Evolutionary conservation across 2,329 filamentous ascomycete species (phyloP), one percentile per base, ranked within the genome.

Genomic region (Aureobasidium sp.): DNA sequence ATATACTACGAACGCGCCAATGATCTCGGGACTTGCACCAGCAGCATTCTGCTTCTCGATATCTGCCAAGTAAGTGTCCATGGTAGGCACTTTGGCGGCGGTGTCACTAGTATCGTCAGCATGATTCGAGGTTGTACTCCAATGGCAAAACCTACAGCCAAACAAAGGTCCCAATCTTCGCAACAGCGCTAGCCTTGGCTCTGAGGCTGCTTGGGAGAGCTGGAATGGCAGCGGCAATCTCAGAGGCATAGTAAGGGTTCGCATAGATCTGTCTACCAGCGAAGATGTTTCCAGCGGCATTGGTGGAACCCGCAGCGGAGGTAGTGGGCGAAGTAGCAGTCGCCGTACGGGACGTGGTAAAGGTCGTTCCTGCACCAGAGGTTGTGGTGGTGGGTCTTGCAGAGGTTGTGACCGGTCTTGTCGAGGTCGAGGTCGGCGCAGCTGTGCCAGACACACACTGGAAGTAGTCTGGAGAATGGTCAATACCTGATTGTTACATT

Each of bases 1-100:
- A 70, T 86, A 86, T 58, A 86, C 80, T 59, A 86, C 83, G 57
- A 85, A 80, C 1, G 75, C 76, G 19, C 76, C 78, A 19, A 78
- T 75, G 60, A 78, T 67, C 3, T 75, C 74, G 35, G 76, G 74
- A 8, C 77, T 77, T n/a, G 79, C 78, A 29, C 55, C 49, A 27
- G 74, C 77, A 27, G 69, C 71, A 60, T 82, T 81, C 64, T 76
- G 67, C 38, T 71, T 66, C 63, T 76, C 69, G 66, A 81, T 80
- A 50, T 80, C 75, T 5, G 69, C 70, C 19, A 81, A 71, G 65
- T 77, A 80, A 0, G 73, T 74, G 3, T 73, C 76, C 71, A 82
- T 76, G 1, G 29, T 46, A n/a, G 54, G 54, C 7, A 57, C 54
- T 38, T 57, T 57, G 15, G 54, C 54, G 1, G 69, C 71, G 0